Evolutionary conservation across 2,329 filamentous ascomycete species (phyloP).

Genomic region (Ascochyta koolunga): DNA sequence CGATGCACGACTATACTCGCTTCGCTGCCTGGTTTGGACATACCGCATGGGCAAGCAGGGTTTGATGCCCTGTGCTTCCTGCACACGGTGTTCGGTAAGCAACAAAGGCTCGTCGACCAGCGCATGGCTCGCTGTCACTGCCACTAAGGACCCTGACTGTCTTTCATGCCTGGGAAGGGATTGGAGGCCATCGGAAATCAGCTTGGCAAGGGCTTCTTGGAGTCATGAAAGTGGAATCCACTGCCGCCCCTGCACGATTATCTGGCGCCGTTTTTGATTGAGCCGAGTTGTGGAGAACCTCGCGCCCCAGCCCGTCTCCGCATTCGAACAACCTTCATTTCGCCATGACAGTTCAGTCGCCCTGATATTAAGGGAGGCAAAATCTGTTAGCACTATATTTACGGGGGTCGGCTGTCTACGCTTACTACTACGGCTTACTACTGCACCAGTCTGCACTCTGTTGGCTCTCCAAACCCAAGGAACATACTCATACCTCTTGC

Average conservation of each 20-base stretch:
- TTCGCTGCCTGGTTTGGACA: slow-evolving; percentile 22
- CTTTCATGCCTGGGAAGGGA: slow-evolving; percentile 20
- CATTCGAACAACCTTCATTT: slow-evolving; percentile 41
- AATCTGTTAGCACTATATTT: slow-evolving; percentile 31
- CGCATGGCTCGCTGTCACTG: slow-evolving; percentile 25
- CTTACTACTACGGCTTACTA: slow-evolving; percentile 8
- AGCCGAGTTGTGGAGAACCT: slow-evolving; percentile 39
- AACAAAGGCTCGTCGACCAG: slow-evolving; percentile 19
- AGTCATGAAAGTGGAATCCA: slow-evolving; percentile 32
- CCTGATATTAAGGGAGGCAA: slow-evolving; percentile 30
- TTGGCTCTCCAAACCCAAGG: slow-evolving; percentile 1
- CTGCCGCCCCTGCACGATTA: slow-evolving; percentile 32
- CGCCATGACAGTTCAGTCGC: slow-evolving; percentile 30
- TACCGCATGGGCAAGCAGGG: slow-evolving; percentile 22
- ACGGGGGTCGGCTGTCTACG: slow-evolving; percentile 19
- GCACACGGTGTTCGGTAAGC: slow-evolving; percentile 37
- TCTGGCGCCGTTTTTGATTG: slow-evolving; percentile 36
- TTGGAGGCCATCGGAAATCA: slow-evolving; percentile 35
- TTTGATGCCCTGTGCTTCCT: slow-evolving; percentile 35
- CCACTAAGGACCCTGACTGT: slow-evolving; percentile 12
- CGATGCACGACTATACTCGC: slow-evolving; percentile 22
- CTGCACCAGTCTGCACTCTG: neutral
- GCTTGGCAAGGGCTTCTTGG: slow-evolving; percentile 27
- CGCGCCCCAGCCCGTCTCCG: slow-evolving; percentile 41
- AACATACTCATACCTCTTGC: slow-evolving; percentile 4